Conservation (phyloP, 352 stramenopile genomes). For the Thalassiosira pacifica region DNA sequence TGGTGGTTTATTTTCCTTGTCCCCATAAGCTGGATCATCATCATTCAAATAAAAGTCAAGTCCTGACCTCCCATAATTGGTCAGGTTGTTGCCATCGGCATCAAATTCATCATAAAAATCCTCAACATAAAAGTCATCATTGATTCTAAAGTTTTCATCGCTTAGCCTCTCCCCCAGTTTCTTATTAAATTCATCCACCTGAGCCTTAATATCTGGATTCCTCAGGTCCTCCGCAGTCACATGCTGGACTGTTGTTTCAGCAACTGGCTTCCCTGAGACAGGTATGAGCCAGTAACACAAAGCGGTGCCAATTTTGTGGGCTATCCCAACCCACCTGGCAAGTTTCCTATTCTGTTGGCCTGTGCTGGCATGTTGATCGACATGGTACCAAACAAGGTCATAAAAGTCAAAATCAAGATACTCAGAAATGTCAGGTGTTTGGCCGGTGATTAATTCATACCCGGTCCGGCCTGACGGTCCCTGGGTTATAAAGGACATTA, state of each 20-base stretch:
- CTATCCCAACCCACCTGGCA: conserved; percentile 15
- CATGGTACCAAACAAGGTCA: conserved; percentile 59
- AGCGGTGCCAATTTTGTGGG: conserved; percentile 30
- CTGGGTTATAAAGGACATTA: not conserved
- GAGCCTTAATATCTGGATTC: not conserved
- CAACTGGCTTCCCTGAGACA: not conserved
- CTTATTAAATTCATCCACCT: conserved; percentile 30
- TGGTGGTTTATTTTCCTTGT: conserved; percentile 14
- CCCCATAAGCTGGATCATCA: not conserved
- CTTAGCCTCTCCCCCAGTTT: not conserved
- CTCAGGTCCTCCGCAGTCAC: conserved; percentile 15
- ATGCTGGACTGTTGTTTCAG: conserved; percentile 34
- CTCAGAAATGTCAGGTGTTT: conserved; percentile 68
- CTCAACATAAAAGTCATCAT: not conserved
- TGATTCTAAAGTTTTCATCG: conserved; percentile 25
- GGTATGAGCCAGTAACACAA: conserved; percentile 46
- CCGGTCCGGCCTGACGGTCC: conserved; percentile 1
- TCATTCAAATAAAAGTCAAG: no score
- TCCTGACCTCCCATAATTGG: no score
- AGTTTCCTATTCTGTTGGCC: conserved; percentile 7
- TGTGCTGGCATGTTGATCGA: not conserved
- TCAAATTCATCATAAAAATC: conserved; percentile 3
- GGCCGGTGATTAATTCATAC: conserved; percentile 49
- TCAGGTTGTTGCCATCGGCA: no score
- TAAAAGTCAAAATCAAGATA: conserved; percentile 68